Evolutionary conservation across 805 yeast species (phyloP), one percentile per base, ranked within the genome.

Genomic region (Starmerella bombi): DNA sequence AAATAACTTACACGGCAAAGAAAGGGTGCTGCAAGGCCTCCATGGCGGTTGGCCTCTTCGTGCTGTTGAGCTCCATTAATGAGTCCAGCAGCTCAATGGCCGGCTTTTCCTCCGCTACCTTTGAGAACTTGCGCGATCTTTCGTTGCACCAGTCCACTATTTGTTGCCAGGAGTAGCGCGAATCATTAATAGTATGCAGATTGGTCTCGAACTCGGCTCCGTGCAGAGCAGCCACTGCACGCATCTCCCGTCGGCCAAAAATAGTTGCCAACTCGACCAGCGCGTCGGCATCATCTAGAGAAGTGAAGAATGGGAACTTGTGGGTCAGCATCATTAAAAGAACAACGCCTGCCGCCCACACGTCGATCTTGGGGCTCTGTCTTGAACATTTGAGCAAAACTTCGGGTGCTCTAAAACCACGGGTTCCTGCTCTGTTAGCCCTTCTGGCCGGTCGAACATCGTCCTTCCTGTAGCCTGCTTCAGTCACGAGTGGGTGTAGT

Each of bases 361-460:
- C 72, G 59, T 85, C 96, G 33, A 85, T 74, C 57, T 78, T 80
- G 5, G 81, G 72, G 3, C 80, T 69, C 62, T 85, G 96, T 43
- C 80, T 75, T 1, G 80, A 72, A 59, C 96, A 85, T 57, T 83
- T 84, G 60, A 84, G 70, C 40, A 86, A 63, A 3, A 85, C 95
- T 57, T 85, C 96, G 0, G 95, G 95, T 0, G 96, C 94, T 50
- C 96, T 68, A 55, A 85, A 85, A 0, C 96, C 96, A 51, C 96
- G 69, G 1, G 96, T 85, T 7, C 96, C 96, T 15, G 98, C 98
- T 52, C 98, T 75, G 54, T 91, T 91, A 0, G 97, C 97, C 42
- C 98, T 70, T 53, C 94, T 70, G 1, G 91, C 82, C 0, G 93
- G 80, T 51, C 97, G 68, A 37, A 74, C 73, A 62, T 91, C 98